phyloP scores from a whole-genome alignment of 2,329 filamentous ascomycete genomes.

The Fusarium tupiense region DNA sequence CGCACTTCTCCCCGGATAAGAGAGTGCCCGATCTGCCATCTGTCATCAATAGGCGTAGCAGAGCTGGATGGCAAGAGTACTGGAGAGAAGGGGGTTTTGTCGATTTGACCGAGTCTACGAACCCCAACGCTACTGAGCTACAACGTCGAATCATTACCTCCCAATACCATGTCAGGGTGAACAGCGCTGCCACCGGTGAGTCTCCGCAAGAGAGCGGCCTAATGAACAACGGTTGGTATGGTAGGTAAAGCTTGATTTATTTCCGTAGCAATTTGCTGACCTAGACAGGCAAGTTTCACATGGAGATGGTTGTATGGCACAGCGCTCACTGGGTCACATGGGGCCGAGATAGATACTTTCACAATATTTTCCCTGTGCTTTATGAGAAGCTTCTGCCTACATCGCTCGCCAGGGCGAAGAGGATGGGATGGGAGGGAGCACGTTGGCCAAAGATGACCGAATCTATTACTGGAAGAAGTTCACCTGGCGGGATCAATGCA shows the following conservation, averaged over 20 bases:
- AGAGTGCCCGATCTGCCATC: conserved; percentile 38
- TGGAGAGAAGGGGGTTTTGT: conserved; percentile 55
- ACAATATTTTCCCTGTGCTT: conserved; percentile 51
- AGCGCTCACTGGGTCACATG: conserved; percentile 53
- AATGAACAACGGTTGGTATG: conserved; percentile 59
- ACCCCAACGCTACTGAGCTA: conserved; percentile 52
- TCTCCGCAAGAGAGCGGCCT: conserved; percentile 56
- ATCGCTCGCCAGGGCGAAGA: conserved; percentile 49
- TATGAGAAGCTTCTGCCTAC: conserved; percentile 59
- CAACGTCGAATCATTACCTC: conserved; percentile 56
- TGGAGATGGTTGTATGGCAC: conserved; percentile 58
- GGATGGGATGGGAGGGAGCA: conserved; percentile 56
- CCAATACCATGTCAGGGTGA: conserved; percentile 56
- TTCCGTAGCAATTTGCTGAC: neutral
- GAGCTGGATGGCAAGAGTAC: conserved; percentile 47
- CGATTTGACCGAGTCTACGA: conserved; percentile 51
- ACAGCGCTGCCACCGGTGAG: conserved; percentile 50
- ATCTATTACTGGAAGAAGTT: conserved; percentile 31
- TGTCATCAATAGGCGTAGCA: conserved; percentile 39
- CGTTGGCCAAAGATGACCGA: conserved; percentile 54
- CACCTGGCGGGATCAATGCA: conserved; percentile 67
- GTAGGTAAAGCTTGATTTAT: conserved; percentile 19
- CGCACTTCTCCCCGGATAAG: conserved; percentile 47
- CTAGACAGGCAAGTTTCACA: conserved; percentile 49
- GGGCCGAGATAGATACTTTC: conserved; percentile 50